phyloP scores from a whole-genome alignment of 495 filamentous ascomycete species.

The Trypethelium eluteriae region DNA sequence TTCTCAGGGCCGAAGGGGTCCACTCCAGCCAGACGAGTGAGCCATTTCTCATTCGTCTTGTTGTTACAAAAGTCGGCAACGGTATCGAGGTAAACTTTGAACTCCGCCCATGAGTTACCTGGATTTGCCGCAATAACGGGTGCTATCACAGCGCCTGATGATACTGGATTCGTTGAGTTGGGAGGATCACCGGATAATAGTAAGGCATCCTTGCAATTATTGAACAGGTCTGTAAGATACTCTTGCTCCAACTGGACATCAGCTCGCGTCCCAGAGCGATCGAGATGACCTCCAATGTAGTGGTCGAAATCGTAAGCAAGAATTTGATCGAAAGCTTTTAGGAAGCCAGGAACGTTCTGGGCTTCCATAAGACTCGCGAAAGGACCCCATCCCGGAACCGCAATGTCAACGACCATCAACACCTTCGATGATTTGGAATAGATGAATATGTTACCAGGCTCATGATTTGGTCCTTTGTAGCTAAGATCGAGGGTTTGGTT shows the following conservation, averaged over 20 bases:
- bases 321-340: conserved; percentile 37
- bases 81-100: conserved; percentile 31
- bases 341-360: conserved; percentile 35
- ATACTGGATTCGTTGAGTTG: conserved; percentile 20
- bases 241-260: conserved; percentile 35
- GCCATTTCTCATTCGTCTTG: conserved; percentile 35
- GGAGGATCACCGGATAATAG: conserved; percentile 19
- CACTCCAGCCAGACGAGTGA: conserved; percentile 29
- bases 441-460: conserved; percentile 40
- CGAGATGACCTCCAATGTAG: conserved; percentile 39
- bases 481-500: conserved; percentile 39
- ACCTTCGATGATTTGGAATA: conserved; percentile 35
- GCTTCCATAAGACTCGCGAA: conserved; percentile 34
- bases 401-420: conserved; percentile 38
- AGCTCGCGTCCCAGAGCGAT: conserved; percentile 29
- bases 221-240: conserved; percentile 35
- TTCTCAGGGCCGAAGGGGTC: conserved; percentile 35
- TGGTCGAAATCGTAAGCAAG: conserved; percentile 38
- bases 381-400: conserved; percentile 36
- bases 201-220: conserved; percentile 32
- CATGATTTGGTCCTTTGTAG: conserved; percentile 38
- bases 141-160: conserved; percentile 3
- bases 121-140: conserved; percentile 28
- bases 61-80: conserved; percentile 29
- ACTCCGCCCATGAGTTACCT: conserved; percentile 34